Conservation (phyloP, 75 land plant genomes). For the Pseudotsuga menziesii region DNA sequence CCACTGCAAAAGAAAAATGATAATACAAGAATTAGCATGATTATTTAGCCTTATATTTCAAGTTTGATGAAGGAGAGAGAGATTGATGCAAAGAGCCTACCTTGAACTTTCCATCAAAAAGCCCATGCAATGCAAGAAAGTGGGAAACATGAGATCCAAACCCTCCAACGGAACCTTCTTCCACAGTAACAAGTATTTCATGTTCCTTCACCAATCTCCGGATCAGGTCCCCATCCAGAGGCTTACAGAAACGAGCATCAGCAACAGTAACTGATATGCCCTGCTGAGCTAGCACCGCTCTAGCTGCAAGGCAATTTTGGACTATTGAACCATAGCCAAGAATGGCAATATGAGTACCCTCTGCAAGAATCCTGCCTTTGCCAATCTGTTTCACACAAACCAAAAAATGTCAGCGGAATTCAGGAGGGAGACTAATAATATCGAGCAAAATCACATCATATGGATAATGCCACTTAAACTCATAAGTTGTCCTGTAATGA, state of each 20-base stretch:
- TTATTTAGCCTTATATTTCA: too few relatives aligned
- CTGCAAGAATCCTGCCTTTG: slow-evolving; percentile 37
- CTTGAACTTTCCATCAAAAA: slow-evolving; percentile 39
- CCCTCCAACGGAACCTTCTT: slow-evolving; percentile 57
- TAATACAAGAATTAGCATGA: too few relatives aligned
- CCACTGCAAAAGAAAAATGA: too few relatives aligned
- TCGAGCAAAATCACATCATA: too few relatives aligned
- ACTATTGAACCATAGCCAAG: slow-evolving; percentile 47
- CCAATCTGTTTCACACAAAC: slow-evolving; percentile 28
- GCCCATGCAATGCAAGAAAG: slow-evolving; percentile 42
- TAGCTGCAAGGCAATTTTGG: slow-evolving; percentile 41
- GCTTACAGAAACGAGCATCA: slow-evolving; percentile 60
- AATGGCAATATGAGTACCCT: slow-evolving; percentile 44
- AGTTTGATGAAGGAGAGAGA: too few relatives aligned
- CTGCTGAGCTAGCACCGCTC: slow-evolving; percentile 11
- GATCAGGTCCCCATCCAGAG: slow-evolving; percentile 36
- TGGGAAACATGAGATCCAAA: slow-evolving; percentile 54
- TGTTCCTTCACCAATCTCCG: slow-evolving; percentile 35
- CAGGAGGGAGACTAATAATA: neutral
- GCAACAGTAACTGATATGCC: slow-evolving; percentile 33
- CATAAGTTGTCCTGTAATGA: too few relatives aligned
- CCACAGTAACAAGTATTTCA: slow-evolving; percentile 42
- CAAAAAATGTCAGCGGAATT: neutral
- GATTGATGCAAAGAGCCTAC: too few relatives aligned
- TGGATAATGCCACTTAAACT: too few relatives aligned